A percentile compares a stretch with the other conserved stretches of the same genome.
Conservation (phyloP, 2,329 filamentous ascomycete genomes). For the Ceratocystis eucalypticola region DNA sequence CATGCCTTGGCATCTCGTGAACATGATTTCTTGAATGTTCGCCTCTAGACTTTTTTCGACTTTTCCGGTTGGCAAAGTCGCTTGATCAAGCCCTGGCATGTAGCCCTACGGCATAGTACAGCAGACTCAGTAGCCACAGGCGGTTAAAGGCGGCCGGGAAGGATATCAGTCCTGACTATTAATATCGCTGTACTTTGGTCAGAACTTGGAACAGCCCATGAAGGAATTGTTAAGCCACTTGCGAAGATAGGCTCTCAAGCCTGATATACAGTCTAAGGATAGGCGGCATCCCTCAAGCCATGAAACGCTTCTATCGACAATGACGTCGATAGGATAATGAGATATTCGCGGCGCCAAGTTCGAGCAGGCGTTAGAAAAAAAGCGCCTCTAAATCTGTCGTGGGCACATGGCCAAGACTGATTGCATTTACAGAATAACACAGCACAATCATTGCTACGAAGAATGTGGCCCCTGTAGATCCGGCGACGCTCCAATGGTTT, state of each 20-base stretch:
- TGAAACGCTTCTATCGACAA: not conserved
- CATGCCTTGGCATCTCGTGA: too few relatives aligned
- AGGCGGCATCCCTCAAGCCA: not conserved
- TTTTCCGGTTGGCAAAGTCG: not conserved
- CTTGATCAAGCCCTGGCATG: not conserved
- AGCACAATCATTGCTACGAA: not conserved
- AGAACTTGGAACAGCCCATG: not conserved
- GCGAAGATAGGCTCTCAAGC: not conserved
- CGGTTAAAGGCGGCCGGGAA: too few relatives aligned
- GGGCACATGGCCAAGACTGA: not conserved
- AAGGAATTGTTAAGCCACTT: not conserved
- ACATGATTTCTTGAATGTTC: too few relatives aligned
- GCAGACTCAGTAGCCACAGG: not conserved
- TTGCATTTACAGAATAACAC: not conserved
- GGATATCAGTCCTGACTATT: not conserved
- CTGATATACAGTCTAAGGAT: not conserved
- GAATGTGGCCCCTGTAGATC: not conserved
- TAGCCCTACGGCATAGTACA: not conserved
- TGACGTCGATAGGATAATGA: not conserved
- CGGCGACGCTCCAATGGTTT: not conserved
- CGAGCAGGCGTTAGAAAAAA: not conserved
- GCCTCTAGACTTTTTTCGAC: too few relatives aligned
- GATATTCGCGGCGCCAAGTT: not conserved
- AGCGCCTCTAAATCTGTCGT: not conserved
- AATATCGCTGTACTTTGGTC: not conserved